These are phyloP conservation scores for Metschnikowia proteae DNA, from an alignment of 805 yeast species.

Conservation along the genomic window DNA sequence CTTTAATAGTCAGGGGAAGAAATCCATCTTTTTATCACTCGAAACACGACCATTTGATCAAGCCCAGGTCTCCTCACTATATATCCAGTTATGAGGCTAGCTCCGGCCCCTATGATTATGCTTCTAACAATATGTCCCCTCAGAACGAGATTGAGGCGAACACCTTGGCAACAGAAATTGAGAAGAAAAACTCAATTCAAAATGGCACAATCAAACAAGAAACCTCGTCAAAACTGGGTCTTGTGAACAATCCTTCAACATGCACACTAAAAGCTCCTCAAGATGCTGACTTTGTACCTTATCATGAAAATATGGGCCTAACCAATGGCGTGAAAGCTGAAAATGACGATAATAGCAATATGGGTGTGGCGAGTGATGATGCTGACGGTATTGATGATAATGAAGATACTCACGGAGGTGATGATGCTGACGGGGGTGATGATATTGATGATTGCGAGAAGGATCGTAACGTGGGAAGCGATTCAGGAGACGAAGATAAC, in stretches of 20 bases:
- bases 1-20: slow-evolving; percentile 57
- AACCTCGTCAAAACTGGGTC: neutral
- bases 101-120: neutral
- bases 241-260: neutral
- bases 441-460: neutral
- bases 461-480: neutral
- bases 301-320: neutral
- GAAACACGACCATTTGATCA: slow-evolving; percentile 46
- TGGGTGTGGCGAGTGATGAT: neutral
- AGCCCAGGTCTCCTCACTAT: slow-evolving; percentile 16
- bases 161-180: neutral
- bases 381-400: neutral
- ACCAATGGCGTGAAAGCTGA: neutral
- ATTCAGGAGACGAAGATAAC: slow-evolving; percentile 1
- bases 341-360: neutral
- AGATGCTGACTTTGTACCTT: neutral
- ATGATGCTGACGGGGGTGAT: neutral
- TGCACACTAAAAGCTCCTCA: neutral
- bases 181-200: neutral
- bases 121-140: neutral
- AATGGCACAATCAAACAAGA: neutral
- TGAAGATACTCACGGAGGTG: neutral
- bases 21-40: slow-evolving; percentile 59
- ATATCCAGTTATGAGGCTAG: slow-evolving; percentile 8
- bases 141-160: neutral